Evolutionary conservation across 129 eudicot species (phyloP).

Genomic region (Kitagawia praeruptora): DNA sequence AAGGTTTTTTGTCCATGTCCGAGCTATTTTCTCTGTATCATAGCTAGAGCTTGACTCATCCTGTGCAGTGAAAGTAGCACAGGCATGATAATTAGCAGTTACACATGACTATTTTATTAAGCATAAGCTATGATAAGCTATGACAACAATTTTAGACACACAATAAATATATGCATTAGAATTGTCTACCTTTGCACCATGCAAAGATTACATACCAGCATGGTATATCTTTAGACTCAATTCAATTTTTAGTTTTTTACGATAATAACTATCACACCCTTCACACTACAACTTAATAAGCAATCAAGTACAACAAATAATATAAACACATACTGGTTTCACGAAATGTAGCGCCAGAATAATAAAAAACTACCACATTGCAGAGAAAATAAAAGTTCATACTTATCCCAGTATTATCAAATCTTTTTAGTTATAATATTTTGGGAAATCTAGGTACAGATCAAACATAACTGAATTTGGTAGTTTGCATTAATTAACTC

Average conservation of each 20-base stretch:
- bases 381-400: neutral
- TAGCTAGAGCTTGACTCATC: slow-evolving; percentile 2
- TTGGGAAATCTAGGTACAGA: neutral
- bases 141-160: neutral
- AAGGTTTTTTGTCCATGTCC: neutral
- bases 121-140: neutral
- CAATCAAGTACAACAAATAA: neutral
- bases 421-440: neutral
- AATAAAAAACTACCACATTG: neutral
- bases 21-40: neutral
- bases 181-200: neutral
- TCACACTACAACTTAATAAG: neutral
- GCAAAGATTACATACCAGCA: neutral
- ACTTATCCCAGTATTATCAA: neutral
- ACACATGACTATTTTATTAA: neutral
- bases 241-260: too few species aligned
- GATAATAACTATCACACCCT: neutral
- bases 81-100: neutral
- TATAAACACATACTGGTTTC: neutral
- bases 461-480: neutral
- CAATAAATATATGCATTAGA: neutral
- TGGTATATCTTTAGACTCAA: too few species aligned
- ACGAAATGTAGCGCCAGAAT: neutral
- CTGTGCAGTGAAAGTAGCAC: slow-evolving; percentile 10
- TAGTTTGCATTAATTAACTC: neutral